A percentile compares a stretch with the other conserved stretches of the same genome.
These are phyloP conservation scores for Malassezia yamatoensis DNA, from an alignment of 1,284 basidiomycete species.

Conservation along the genomic window DNA sequence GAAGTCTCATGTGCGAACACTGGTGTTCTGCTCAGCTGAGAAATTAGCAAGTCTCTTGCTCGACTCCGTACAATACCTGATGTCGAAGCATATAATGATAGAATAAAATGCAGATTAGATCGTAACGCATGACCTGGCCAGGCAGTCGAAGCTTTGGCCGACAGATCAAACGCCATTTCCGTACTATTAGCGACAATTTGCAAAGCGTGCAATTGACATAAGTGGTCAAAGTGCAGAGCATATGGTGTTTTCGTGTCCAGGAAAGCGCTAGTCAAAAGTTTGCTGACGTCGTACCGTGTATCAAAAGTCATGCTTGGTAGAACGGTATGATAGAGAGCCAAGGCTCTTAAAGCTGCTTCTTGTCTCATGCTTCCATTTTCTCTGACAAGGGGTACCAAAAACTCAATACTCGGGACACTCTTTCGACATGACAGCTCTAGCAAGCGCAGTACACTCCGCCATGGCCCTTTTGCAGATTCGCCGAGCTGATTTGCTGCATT, in stretches of 20 bases:
- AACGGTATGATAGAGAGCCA: conserved; percentile 72
- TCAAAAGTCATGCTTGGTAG: conserved; percentile 66
- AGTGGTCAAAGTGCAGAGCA: conserved; percentile 51
- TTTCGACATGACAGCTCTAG: conserved; percentile 28
- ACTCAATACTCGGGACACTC: conserved; percentile 19
- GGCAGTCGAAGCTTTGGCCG: conserved; percentile 57
- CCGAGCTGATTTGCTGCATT: not conserved
- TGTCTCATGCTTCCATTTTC: conserved; percentile 55
- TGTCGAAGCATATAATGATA: conserved; percentile 21
- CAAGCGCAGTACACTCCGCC: conserved; percentile 16
- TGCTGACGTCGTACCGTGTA: conserved; percentile 72
- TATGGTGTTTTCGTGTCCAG: conserved; percentile 3
- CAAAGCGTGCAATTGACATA: conserved; percentile 69
- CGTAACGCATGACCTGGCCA: conserved; percentile 28
- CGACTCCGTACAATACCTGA: conserved; percentile 20
- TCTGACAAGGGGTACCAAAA: conserved; percentile 27
- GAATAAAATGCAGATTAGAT: conserved; percentile 26
- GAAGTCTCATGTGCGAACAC: conserved; percentile 69
- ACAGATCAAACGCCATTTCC: conserved; percentile 53
- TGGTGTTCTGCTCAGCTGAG: conserved; percentile 56
- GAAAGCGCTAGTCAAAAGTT: conserved; percentile 58
- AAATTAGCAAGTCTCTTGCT: conserved; percentile 21
- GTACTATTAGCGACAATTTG: conserved; percentile 46
- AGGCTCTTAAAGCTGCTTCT: conserved; percentile 66
- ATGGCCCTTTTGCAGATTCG: conserved; percentile 27